A percentile compares a stretch with the other conserved stretches of the same genome.
Conservation (phyloP, 495 filamentous ascomycete species). For the Lophiostoma macrostomum region DNA sequence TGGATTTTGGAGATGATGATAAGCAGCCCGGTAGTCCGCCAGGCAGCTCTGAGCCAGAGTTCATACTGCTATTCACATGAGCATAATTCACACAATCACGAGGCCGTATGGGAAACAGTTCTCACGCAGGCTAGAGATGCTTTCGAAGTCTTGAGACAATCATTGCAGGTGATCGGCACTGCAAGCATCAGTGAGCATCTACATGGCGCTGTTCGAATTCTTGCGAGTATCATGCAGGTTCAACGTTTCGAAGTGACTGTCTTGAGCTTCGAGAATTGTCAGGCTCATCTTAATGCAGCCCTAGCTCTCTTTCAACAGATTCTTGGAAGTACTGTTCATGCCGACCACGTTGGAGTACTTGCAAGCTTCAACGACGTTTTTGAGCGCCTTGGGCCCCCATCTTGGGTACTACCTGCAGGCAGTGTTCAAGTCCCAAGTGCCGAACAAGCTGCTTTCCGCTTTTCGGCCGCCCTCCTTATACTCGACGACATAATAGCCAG, state of each 20-base stretch:
- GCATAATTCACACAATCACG: constrained; percentile 33
- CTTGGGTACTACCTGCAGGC: constrained; percentile 25
- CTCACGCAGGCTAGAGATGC: constrained; percentile 44
- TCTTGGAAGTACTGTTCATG: constrained; percentile 35
- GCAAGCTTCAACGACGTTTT: constrained; percentile 25
- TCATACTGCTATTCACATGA: constrained; percentile 46
- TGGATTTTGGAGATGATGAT: constrained; percentile 55
- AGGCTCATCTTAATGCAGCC: constrained; percentile 50
- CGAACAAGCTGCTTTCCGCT: constrained; percentile 53
- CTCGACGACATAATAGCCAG: constrained; percentile 52
- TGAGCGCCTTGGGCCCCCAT: constrained; percentile 37
- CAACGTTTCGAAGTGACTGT: constrained; percentile 51
- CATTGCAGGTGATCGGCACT: constrained; percentile 42
- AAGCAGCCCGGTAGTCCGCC: constrained; percentile 49
- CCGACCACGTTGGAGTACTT: background rate
- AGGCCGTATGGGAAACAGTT: constrained; percentile 37
- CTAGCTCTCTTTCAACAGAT: constrained; percentile 49
- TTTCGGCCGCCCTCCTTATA: constrained; percentile 50
- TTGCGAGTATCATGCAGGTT: constrained; percentile 54
- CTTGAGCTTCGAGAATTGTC: constrained; percentile 47
- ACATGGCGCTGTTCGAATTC: constrained; percentile 41
- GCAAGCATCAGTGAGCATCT: constrained; percentile 35
- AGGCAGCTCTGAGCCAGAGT: constrained; percentile 47
- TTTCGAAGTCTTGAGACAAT: constrained; percentile 44
- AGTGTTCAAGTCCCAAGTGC: constrained; percentile 41